These are phyloP conservation scores for Pythium scleroteichum DNA, from an alignment of 352 stramenopile species.

Conservation along the genomic window DNA sequence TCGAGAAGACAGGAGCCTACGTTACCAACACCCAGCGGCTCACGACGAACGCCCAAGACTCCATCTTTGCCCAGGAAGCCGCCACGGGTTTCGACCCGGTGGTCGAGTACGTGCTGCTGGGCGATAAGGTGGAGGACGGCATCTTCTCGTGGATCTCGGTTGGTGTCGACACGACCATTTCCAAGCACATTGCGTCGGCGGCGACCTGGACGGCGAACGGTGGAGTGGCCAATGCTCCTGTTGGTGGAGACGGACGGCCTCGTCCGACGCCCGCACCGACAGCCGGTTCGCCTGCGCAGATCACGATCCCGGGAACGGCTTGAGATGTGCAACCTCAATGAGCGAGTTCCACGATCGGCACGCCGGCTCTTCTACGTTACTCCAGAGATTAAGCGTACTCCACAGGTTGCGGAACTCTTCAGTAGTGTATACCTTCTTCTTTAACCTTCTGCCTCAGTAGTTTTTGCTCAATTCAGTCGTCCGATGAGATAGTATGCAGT, in stretches of 20 bases:
- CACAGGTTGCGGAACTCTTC: no score
- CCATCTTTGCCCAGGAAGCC: conserved; percentile 28
- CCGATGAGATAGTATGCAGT: no score
- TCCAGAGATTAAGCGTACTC: no score
- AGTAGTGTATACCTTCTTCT: no score
- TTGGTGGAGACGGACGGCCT: background rate
- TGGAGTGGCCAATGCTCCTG: conserved; percentile 12
- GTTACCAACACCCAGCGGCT: conserved; percentile 32
- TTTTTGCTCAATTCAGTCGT: no score
- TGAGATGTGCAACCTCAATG: no score
- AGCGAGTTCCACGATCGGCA: no score
- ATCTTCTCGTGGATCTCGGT: conserved; percentile 43
- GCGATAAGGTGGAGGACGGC: conserved; percentile 32
- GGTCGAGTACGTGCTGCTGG: conserved; percentile 37
- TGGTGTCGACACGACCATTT: conserved; percentile 32
- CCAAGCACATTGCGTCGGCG: conserved; percentile 28
- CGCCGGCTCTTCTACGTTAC: no score
- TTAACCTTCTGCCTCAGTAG: no score
- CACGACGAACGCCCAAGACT: conserved; percentile 31
- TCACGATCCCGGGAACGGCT: no score
- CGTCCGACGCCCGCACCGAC: no score
- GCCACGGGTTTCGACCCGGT: conserved; percentile 37
- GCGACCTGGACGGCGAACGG: conserved; percentile 23
- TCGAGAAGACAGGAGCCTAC: conserved; percentile 13
- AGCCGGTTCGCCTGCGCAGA: no score